Percentiles rank a stretch among this genome's conserved stretches.
phyloP scores from a whole-genome alignment of 495 filamentous ascomycete genomes.

The Neurospora sp. region DNA sequence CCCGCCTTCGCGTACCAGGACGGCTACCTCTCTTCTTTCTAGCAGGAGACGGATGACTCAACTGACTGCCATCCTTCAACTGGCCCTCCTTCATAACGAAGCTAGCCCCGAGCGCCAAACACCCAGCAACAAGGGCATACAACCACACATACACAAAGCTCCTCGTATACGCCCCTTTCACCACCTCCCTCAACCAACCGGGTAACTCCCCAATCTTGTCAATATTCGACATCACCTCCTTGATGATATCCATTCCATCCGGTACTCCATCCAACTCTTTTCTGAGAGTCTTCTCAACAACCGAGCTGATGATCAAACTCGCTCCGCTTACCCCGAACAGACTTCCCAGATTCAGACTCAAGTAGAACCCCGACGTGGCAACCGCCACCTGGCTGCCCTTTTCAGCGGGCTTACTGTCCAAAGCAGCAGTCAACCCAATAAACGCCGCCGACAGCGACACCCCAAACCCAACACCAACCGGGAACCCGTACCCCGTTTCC shows the following conservation, averaged over 20 bases:
- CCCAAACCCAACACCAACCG: conserved; percentile 8
- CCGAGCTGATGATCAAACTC: background rate
- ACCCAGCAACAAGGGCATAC: conserved; percentile 1
- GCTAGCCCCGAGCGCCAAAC: conserved; percentile 2
- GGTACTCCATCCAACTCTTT: background rate
- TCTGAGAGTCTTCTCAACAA: conserved; percentile 1
- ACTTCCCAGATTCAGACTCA: conserved; percentile 7
- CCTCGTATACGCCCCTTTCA: conserved; percentile 1
- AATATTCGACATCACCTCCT: conserved; percentile 6
- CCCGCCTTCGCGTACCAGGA: background rate
- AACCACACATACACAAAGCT: conserved; percentile 10
- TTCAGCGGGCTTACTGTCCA: background rate
- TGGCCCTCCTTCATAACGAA: conserved; percentile 8
- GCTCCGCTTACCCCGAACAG: conserved; percentile 4
- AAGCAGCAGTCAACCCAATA: conserved; percentile 6
- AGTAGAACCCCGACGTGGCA: conserved; percentile 7
- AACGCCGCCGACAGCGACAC: conserved; percentile 9
- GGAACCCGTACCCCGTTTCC: conserved; percentile 9
- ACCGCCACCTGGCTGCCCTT: background rate
- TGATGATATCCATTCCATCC: background rate
- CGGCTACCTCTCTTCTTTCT: background rate
- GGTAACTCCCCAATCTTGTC: conserved; percentile 7
- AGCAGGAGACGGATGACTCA: background rate
- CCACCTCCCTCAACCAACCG: background rate
- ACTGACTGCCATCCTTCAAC: background rate